Conservation (phyloP, 805 yeast genomes). For the Lachancea kluyveri region DNA sequence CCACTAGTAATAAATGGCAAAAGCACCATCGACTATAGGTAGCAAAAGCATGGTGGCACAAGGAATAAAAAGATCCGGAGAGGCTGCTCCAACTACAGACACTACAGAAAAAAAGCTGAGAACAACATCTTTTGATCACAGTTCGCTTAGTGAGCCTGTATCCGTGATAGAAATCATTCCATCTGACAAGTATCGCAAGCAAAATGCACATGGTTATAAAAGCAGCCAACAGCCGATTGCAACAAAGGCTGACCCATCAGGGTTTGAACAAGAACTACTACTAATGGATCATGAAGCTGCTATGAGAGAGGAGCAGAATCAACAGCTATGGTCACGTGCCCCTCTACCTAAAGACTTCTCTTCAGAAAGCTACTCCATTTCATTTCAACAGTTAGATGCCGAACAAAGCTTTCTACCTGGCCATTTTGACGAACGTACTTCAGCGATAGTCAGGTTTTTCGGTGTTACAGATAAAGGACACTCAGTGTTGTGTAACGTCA, state of each 20-base stretch:
- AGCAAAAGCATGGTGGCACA: slow-evolving; percentile 4
- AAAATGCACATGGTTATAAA: slow-evolving; percentile 26
- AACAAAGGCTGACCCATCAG: slow-evolving; percentile 3
- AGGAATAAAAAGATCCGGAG: slow-evolving; percentile 6
- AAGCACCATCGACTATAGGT: too few relatives aligned
- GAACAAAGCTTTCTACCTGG: slow-evolving; percentile 68
- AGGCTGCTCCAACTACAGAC: slow-evolving; percentile 5
- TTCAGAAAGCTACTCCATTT: slow-evolving; percentile 44
- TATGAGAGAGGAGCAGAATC: slow-evolving; percentile 18
- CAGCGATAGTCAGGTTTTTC: slow-evolving; percentile 71
- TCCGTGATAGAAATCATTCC: slow-evolving; percentile 31
- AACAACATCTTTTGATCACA: slow-evolving; percentile 26
- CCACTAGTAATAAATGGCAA: neutral
- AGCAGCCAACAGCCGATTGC: slow-evolving; percentile 4
- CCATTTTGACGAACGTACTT: slow-evolving; percentile 26
- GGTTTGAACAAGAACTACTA: slow-evolving; percentile 27
- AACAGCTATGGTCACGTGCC: slow-evolving; percentile 51
- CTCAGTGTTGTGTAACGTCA: slow-evolving; percentile 83
- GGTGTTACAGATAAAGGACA: slow-evolving; percentile 89
- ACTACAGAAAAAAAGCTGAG: slow-evolving; percentile 18
- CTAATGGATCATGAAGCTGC: slow-evolving; percentile 29
- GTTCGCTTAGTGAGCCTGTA: slow-evolving; percentile 31
- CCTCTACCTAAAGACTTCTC: slow-evolving; percentile 44
- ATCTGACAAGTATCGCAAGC: slow-evolving; percentile 25
- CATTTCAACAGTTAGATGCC: slow-evolving; percentile 91